phyloP scores from a whole-genome alignment of 2,329 filamentous ascomycete genomes.

The Orbilia javanica region DNA sequence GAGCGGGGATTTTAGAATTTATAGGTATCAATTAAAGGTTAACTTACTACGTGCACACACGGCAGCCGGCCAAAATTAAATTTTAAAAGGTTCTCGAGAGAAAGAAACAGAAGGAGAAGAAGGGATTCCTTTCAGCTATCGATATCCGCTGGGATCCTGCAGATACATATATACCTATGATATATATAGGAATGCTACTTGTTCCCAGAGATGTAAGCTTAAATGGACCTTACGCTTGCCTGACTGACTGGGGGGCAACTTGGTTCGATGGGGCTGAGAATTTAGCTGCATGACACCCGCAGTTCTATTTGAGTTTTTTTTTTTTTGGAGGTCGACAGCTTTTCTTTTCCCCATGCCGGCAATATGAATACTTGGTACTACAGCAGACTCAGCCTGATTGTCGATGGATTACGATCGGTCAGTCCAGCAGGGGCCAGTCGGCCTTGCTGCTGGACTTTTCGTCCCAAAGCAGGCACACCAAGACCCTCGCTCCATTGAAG shows the following conservation, averaged over 20 bases:
- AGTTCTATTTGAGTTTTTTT: constrained; percentile 55
- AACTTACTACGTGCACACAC: too few relatives aligned
- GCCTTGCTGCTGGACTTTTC: constrained; percentile 9
- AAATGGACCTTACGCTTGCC: not conserved
- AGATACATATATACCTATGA: not conserved
- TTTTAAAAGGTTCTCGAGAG: not conserved
- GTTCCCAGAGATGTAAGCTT: constrained; percentile 37
- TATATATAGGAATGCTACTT: not conserved
- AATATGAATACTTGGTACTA: not conserved
- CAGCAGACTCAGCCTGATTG: constrained; percentile 44
- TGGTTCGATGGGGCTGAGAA: constrained; percentile 56
- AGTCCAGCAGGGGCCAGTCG: not conserved
- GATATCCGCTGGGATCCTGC: constrained; percentile 12
- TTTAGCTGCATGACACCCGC: constrained; percentile 53
- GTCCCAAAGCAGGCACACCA: constrained; percentile 5
- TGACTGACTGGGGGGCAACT: not conserved
- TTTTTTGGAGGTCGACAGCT: constrained; percentile 37
- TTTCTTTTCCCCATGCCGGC: not conserved
- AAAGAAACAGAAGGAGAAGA: not conserved
- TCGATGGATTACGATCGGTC: constrained; percentile 13
- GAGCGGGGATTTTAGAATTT: not conserved
- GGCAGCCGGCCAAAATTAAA: too few relatives aligned
- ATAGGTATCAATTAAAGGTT: too few relatives aligned
- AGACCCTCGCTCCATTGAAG: not conserved
- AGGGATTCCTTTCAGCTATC: not conserved